Base-by-base conservation (phyloP, 2,329 filamentous ascomycete genomes). In the Cladobotryum mycophilum region DNA sequence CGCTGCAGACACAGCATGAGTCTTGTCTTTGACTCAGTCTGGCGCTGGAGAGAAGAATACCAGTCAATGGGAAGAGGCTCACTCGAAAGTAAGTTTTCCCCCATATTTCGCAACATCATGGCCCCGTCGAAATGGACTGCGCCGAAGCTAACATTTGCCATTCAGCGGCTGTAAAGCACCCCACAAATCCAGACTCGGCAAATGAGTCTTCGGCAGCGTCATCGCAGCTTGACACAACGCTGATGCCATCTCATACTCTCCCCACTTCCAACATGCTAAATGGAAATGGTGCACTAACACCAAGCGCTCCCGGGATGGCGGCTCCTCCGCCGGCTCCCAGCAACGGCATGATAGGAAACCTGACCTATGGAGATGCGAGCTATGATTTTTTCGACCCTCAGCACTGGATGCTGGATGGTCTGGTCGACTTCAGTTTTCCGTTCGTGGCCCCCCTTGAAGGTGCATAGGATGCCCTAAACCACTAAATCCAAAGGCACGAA, bases 311-410 rank as follows among this genome's bases (percentile, higher is more conserved):
- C 12, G 73, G 74, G 41, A 61, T 80, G 22, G 71, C 68, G 25
- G 67, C 70, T 13, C 56, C 64, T 3, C 59, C 66, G 12, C 60
- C 67, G 40, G 15, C 41, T 4, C 69, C 67, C 22, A 66, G 73
- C 17, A 74, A 71, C 56, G 71, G 69, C 60, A 72, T 80, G 62
- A 70, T 80, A 47, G 67, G 68, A 22, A 71, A 72, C 30, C 67
- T 81, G 55, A 76, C 77, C 58, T 85, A 88, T 55, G 77, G 80
- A 57, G 79, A 87, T 49, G 80, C 81, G 9, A 86, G 83, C 60
- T 90, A 90, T 66, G 88, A 95, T 66, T 89, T 95, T 55, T 96
- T 95, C 63, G 90, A 96, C 68, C 89, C 91, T 1, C 78, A 96
- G 61, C 89, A 92, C 66, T 96, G 91, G 91, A 89, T 95, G 75